Evolutionary conservation across 768 basidiomycete genomes (phyloP).

Genomic region (Boletus tylopilopsis): DNA sequence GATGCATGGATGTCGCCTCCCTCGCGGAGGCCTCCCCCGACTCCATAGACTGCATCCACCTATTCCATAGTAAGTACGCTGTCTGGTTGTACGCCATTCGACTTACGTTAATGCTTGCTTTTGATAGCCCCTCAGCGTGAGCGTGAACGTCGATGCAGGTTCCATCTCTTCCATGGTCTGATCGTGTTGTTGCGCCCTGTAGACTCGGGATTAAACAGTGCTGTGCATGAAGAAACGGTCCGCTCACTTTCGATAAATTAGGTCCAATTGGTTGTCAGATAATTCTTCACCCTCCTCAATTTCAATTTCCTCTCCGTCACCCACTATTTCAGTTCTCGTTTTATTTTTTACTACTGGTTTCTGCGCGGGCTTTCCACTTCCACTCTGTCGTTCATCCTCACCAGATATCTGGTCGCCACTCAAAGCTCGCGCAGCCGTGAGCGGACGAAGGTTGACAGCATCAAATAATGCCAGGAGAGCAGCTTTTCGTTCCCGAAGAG

Average conservation of each 20-base stretch:
- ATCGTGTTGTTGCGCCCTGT: conserved; percentile 83
- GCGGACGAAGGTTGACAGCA: conserved; percentile 64
- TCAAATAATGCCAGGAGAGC: conserved; percentile 74
- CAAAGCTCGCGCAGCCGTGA: conserved; percentile 39
- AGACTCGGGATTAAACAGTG: conserved; percentile 6
- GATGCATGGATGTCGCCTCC: conserved; percentile 76
- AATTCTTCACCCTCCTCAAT: conserved; percentile 83
- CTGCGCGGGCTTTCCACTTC: conserved; percentile 39
- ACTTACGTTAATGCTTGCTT: conserved; percentile 83
- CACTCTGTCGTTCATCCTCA: conserved; percentile 35
- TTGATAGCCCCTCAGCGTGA: conserved; percentile 82
- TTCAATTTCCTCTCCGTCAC: conserved; percentile 78
- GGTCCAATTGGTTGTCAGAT: conserved; percentile 72
- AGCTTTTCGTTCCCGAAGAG: conserved; percentile 75
- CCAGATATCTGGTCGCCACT: conserved; percentile 29
- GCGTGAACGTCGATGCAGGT: conserved; percentile 68
- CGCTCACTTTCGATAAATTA: conserved; percentile 80
- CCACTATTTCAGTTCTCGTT: conserved; percentile 62
- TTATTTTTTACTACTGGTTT: conserved; percentile 37
- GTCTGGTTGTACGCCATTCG: neutral
- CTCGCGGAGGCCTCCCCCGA: conserved; percentile 66
- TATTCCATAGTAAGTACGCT: conserved; percentile 24
- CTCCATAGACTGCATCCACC: conserved; percentile 93
- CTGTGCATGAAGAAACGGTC: neutral
- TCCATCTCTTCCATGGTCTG: conserved; percentile 75